These are phyloP conservation scores for Lipomyces anomalus DNA, from an alignment of 805 yeast species.

Conservation along the genomic window DNA sequence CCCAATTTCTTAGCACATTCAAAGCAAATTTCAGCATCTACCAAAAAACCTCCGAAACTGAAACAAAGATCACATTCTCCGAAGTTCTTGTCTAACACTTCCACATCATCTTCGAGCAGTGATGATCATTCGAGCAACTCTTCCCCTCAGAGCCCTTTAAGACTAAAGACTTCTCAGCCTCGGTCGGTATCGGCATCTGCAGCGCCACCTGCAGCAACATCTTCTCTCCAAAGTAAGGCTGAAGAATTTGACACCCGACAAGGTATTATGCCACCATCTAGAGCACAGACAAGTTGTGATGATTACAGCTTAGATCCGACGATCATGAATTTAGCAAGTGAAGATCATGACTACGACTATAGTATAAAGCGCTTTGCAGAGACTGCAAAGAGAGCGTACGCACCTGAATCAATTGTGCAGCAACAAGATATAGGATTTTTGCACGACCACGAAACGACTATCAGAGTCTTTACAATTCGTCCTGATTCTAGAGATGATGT, in stretches of 20 bases:
- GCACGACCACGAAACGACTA: neutral
- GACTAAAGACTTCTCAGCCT: neutral
- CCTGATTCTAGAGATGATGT: conserved; percentile 12
- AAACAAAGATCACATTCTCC: too few relatives aligned
- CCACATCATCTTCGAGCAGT: neutral
- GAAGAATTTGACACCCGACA: neutral
- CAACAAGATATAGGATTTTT: too few relatives aligned
- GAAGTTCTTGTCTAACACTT: neutral
- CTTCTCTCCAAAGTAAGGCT: too few relatives aligned
- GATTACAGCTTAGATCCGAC: neutral
- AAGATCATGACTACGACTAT: neutral
- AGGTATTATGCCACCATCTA: too few relatives aligned
- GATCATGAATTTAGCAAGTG: neutral
- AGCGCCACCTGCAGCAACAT: neutral
- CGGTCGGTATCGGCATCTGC: conserved; percentile 2
- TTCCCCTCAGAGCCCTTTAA: conserved; percentile 9
- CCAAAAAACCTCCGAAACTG: neutral
- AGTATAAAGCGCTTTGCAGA: neutral
- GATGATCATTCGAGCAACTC: neutral
- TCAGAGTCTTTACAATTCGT: neutral
- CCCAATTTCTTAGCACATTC: conserved; percentile 13
- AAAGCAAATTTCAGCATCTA: neutral
- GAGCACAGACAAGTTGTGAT: neutral
- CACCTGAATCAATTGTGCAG: neutral
- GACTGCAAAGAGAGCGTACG: neutral